Percentiles rank a stretch among this genome's conserved stretches.
Conservation (phyloP, 768 basidiomycete species). For the Lyophyllum shimeji region DNA sequence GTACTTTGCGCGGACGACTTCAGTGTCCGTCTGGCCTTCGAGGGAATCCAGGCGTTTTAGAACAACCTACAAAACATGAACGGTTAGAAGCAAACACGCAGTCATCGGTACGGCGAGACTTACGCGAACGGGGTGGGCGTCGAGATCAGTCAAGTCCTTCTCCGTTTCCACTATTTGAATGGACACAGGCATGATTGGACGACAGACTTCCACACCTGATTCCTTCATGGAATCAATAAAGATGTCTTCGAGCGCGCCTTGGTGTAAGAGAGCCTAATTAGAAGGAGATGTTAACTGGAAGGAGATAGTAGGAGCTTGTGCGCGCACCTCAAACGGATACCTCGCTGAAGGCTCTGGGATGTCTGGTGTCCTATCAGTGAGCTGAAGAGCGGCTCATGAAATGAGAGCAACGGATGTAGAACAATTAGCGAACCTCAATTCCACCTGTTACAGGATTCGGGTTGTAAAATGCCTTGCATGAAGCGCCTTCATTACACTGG, state of each 20-base stretch:
- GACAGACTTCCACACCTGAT: conserved; percentile 47
- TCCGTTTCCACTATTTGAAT: conserved; percentile 45
- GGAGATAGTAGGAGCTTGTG: background rate
- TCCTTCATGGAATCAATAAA: conserved; percentile 55
- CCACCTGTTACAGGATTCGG: conserved; percentile 53
- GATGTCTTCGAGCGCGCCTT: conserved; percentile 61
- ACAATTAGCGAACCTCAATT: conserved; percentile 48
- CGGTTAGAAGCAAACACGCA: background rate
- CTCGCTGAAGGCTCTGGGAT: conserved; percentile 62
- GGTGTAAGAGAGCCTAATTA: conserved; percentile 53
- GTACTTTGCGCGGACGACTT: conserved; percentile 69
- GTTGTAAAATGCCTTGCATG: conserved; percentile 71
- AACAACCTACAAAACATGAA: conserved; percentile 32
- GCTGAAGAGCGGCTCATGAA: conserved; percentile 34
- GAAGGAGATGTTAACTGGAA: background rate
- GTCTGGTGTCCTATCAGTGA: conserved; percentile 62
- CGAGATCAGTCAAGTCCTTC: conserved; percentile 39
- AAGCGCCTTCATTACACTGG: background rate
- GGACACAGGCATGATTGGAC: conserved; percentile 49
- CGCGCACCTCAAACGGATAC: conserved; percentile 66
- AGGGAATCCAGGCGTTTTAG: conserved; percentile 39
- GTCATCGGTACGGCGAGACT: conserved; percentile 7
- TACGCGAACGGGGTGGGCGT: conserved; percentile 37
- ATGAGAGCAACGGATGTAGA: background rate
- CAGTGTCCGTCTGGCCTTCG: conserved; percentile 37